Conservation (phyloP, 1,284 basidiomycete species). For the Puccinia triticina region DNA sequence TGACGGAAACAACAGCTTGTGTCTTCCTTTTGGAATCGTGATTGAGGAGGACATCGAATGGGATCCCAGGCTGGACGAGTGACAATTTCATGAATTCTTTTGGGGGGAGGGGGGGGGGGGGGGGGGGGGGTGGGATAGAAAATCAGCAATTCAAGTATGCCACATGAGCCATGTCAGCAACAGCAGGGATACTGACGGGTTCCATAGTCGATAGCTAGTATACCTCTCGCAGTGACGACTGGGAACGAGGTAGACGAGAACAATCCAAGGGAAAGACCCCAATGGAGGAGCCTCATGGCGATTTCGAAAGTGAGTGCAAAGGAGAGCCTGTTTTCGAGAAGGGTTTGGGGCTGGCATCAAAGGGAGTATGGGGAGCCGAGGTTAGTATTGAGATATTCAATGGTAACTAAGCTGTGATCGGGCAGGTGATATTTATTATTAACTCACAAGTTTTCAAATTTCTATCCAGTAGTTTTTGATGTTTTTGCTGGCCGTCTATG, state of each 20-base stretch:
- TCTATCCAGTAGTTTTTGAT: not conserved
- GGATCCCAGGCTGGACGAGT: conserved; percentile 90
- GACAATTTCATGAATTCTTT: conserved; percentile 87
- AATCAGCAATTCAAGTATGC: not conserved
- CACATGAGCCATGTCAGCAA: not conserved
- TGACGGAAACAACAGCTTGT: conserved; percentile 79
- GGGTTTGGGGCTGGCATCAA: not conserved
- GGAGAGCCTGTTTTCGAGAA: not conserved
- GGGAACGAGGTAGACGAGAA: conserved; percentile 24
- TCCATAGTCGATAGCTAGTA: conserved; percentile 94
- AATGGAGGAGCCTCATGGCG: conserved; percentile 33
- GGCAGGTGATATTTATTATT: too few species aligned
- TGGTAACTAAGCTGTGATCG: too few species aligned
- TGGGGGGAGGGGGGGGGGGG: not conserved
- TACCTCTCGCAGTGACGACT: conserved; percentile 55
- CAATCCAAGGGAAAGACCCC: conserved; percentile 29
- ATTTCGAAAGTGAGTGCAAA: not conserved
- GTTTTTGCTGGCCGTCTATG: not conserved
- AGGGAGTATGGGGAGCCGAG: not conserved
- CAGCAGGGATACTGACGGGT: conserved; percentile 63
- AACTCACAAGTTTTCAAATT: conserved; percentile 16
- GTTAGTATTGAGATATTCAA: not conserved
- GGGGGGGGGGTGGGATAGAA: not conserved
- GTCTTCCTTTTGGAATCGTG: conserved; percentile 97
- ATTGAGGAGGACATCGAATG: conserved; percentile 94